Evolutionary conservation across 2,329 filamentous ascomycete genomes (phyloP), one percentile per base, ranked within the genome.

Genomic region (Emmonsiellopsis sp.): DNA sequence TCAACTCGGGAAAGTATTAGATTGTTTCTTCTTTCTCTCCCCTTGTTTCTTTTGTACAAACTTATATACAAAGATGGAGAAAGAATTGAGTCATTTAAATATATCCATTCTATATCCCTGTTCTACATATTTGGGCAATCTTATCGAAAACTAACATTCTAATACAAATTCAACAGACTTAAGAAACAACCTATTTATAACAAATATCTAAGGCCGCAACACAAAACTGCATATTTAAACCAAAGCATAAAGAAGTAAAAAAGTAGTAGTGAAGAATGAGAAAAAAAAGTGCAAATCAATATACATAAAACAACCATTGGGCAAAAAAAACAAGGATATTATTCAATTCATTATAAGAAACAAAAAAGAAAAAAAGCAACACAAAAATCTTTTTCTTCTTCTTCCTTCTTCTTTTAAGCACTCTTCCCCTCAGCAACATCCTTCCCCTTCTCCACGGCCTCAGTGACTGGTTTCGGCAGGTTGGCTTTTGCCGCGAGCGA

Each of bases 401-500:
- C 42, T 13, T 31, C 8, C 10, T 30, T 5, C 11, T 3, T 15
- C 6, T 40, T 15, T n/a, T 49, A 37, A 16, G 15, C 13, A 26
- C 38, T 49, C 46, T 49, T 49, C 32, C n/a, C 46, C 46, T 6
- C 34, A 37, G 49, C 46, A 55, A 60, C 65, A 13, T 58, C 51
- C 37, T 57, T 58, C 50, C 65, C 66, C 56, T 64, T 53, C 55
- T 66, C 57, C 11, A 65, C 64, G 10, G 49, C 66, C 54, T 68
- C 55, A n/a, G 65, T 52, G 8, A 11, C 50, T 32, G 59, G 60
- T 51, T 66, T 66, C 3, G 35, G 35, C 35, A 26, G 20, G 58
- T 67, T 52, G 54, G 64, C 55, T 11, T 66, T 59, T 7, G 51
- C 20, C 20, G 67, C 69, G 51, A 73, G 67, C 55, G 64, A 45